These are phyloP conservation scores for Aspergillus panamensis DNA, from an alignment of 495 filamentous ascomycete genomes.

Conservation along the genomic window DNA sequence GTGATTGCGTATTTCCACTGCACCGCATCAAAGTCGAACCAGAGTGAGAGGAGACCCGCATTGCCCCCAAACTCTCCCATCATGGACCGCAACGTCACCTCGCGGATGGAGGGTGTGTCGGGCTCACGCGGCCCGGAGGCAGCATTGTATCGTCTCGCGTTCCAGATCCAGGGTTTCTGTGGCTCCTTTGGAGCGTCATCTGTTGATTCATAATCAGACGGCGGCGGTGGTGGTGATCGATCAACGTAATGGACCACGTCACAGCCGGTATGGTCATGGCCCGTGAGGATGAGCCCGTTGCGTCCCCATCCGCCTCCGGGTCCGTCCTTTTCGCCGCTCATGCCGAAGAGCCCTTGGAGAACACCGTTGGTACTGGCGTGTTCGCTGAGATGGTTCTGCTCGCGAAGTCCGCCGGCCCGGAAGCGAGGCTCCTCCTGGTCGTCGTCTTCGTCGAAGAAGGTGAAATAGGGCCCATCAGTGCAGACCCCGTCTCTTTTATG, in stretches of 20 bases:
- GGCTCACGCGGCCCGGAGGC: not conserved
- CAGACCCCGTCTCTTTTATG: conserved; percentile 82
- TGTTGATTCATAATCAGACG: not conserved
- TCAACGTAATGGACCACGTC: conserved; percentile 79
- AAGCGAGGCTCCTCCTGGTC: conserved; percentile 32
- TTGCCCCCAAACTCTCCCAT: conserved; percentile 93
- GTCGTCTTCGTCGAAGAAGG: conserved; percentile 57
- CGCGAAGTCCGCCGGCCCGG: conserved; percentile 63
- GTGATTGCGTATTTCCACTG: conserved; percentile 80
- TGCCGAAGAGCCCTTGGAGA: conserved; percentile 74
- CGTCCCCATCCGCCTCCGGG: conserved; percentile 55
- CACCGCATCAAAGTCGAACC: conserved; percentile 66
- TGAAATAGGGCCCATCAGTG: conserved; percentile 76
- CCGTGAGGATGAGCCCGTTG: conserved; percentile 76
- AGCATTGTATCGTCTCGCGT: conserved; percentile 28
- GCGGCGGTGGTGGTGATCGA: conserved; percentile 24
- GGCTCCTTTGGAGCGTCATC: conserved; percentile 22
- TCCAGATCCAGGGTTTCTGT: conserved; percentile 33
- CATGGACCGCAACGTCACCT: conserved; percentile 96
- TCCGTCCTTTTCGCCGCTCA: conserved; percentile 56
- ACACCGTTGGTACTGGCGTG: conserved; percentile 59
- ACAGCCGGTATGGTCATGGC: conserved; percentile 93
- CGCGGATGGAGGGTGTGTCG: conserved; percentile 54
- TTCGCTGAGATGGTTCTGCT: conserved; percentile 86
- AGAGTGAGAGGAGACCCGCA: conserved; percentile 78